phyloP scores from a whole-genome alignment of 192 early-diverging fungal genomes.

The Coemansia sp. region DNA sequence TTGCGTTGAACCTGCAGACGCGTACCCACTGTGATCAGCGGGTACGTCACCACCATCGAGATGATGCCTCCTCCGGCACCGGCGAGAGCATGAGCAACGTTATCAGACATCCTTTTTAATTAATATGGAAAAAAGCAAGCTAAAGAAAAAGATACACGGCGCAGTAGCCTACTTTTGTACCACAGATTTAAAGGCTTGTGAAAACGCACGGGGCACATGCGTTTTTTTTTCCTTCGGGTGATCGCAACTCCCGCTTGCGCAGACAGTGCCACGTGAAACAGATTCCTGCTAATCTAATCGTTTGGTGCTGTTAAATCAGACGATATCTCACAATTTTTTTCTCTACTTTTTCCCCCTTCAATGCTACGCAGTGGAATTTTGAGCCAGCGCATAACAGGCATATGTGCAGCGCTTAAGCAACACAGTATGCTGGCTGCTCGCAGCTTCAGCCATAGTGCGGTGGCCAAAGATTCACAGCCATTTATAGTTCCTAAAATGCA shows the following conservation, averaged over 20 bases:
- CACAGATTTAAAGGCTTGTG: constrained; percentile 1
- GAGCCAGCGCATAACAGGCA: constrained; percentile 10
- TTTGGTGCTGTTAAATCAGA: not conserved
- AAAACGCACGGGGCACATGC: constrained; percentile 7
- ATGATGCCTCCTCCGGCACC: constrained; percentile 86
- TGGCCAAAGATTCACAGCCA: constrained; percentile 1
- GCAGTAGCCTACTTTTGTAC: constrained; percentile 1
- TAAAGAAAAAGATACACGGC: not conserved
- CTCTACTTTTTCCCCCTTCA: not conserved
- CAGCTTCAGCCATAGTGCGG: constrained; percentile 5
- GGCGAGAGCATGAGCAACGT: constrained; percentile 76
- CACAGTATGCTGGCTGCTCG: not conserved
- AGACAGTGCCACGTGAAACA: constrained; percentile 10
- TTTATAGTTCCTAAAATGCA: constrained; percentile 53
- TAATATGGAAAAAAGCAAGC: constrained; percentile 1
- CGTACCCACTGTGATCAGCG: constrained; percentile 75
- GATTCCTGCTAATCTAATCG: not conserved
- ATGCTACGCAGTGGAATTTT: constrained; percentile 11
- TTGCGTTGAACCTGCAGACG: constrained; percentile 78
- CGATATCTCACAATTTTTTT: not conserved
- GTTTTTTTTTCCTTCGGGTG: no score
- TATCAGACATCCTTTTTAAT: constrained; percentile 63
- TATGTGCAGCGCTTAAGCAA: constrained; percentile 4
- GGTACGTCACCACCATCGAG: constrained; percentile 94
- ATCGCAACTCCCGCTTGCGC: not conserved